Base-by-base conservation (phyloP, 2,329 filamentous ascomycete species). In the Pseudogymnoascus pannorum region DNA sequence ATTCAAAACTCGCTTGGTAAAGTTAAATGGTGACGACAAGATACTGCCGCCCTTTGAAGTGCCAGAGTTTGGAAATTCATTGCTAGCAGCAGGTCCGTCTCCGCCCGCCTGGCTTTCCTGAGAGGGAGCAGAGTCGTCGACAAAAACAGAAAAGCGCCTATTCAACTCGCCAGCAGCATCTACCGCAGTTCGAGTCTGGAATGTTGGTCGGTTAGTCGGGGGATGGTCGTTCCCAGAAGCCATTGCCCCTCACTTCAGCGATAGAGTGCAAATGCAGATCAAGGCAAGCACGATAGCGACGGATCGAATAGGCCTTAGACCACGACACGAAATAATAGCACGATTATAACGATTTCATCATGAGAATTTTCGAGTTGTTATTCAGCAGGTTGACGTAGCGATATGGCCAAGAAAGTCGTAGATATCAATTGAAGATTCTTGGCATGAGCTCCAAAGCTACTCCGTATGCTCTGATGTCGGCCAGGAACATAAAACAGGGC, bases 161-260 rank as follows among this genome's bases (percentile, higher is more conserved):
- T 75, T 72, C 61, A 80, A 68, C 62, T 78, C 76, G 60, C 75
- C 73, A 42, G 72, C 72, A 59, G 75, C 73, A 66, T 80, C 78
- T 58, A 70, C 72, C 20, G 78, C 77, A 20, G 77, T 74, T 16
- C 75, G 72, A 18, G 77, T 70, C 57, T 75, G 72, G 66, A 80
- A 80, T n/a, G 57, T 58, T 38, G 57, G 57, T 16, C 57, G 57
- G 8, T 11, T 31, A 5, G 48, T 54, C 48, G 48, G 5, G 20
- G 26, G 48, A 54, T 54, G 24, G 48, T 31, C 48, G 48, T 54
- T 31, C 48, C 26, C 48, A 54, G 48, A 6, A 54, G 48, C 48
- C 48, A 54, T 54, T 33, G 24, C 48, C 48, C 48, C 48, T 54
- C 48, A 54, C 48, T 54, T 54, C 48, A 16, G 26, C 48, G 48